These are phyloP conservation scores for Physaria fendleri DNA, from an alignment of 345 rosid genomes.

Conservation along the genomic window DNA sequence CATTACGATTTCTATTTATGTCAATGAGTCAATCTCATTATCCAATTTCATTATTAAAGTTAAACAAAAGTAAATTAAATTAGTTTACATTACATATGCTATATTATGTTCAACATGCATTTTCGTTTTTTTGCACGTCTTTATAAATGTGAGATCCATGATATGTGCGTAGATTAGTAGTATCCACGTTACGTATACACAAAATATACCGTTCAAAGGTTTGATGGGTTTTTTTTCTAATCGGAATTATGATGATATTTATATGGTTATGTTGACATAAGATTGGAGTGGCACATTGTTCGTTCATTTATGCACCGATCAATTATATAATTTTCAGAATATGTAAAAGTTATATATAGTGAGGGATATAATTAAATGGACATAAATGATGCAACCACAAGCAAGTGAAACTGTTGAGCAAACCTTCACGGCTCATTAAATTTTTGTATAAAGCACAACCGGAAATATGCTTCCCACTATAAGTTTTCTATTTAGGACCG, in stretches of 20 bases:
- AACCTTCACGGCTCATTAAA: constrained; percentile 24
- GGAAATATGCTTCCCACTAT: neutral
- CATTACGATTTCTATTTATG: too few species aligned
- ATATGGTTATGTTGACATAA: too few species aligned
- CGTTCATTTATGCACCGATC: too few species aligned
- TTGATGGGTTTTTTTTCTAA: neutral
- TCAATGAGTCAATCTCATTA: neutral
- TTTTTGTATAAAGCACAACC: neutral
- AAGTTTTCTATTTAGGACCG: constrained; percentile 14
- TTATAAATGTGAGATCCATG: neutral
- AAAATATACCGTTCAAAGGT: neutral
- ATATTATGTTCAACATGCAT: too few species aligned
- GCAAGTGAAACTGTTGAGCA: constrained; percentile 18
- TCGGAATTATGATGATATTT: too few species aligned
- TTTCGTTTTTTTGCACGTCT: constrained; percentile 17
- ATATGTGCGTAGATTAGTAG: constrained; percentile 10
- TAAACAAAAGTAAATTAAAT: neutral
- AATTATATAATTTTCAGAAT: constrained; percentile 36
- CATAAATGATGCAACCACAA: constrained; percentile 8
- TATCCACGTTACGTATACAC: constrained; percentile 8
- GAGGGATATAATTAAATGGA: neutral
- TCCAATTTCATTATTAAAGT: neutral
- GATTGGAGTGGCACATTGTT: too few species aligned
- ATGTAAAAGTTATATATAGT: neutral
- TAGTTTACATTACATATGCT: too few species aligned